A percentile compares a stretch with the other conserved stretches of the same genome.
Evolutionary conservation across 306 rosid genomes (phyloP).

Genomic region (Datisca glomerata): DNA sequence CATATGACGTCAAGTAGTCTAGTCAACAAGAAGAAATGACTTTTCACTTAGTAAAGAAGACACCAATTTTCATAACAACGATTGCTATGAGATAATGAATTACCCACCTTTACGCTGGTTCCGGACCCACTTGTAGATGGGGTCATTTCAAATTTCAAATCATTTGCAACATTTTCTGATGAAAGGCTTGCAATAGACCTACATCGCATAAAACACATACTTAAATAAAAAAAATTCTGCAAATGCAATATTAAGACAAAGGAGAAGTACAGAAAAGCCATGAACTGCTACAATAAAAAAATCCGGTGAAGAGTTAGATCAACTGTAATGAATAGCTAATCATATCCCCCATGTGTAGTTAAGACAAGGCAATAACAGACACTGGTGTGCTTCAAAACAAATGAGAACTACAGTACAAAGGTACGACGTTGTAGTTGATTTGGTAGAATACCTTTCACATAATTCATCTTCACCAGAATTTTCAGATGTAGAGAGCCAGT

Average conservation of each 20-base stretch:
- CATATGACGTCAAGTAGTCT: too few relatives aligned
- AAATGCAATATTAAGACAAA: background rate
- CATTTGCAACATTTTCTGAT: conserved; percentile 47
- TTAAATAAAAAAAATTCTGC: conserved; percentile 4
- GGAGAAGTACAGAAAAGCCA: background rate
- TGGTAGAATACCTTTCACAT: conserved; percentile 43
- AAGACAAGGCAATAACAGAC: too few relatives aligned
- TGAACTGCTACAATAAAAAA: background rate
- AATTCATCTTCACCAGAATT: conserved; percentile 85
- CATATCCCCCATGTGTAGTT: too few relatives aligned
- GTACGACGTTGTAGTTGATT: too few relatives aligned
- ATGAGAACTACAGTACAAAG: too few relatives aligned
- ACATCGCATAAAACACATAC: conserved; percentile 11
- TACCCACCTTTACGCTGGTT: conserved; percentile 46
- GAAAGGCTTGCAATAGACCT: conserved; percentile 53
- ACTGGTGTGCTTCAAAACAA: too few relatives aligned
- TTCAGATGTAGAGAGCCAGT: conserved; percentile 82
- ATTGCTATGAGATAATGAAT: conserved; percentile 10
- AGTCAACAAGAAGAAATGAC: too few relatives aligned
- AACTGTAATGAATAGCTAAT: background rate
- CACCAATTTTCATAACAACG: too few relatives aligned
- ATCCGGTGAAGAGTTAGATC: background rate
- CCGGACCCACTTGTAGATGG: conserved; percentile 52
- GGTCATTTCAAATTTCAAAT: conserved; percentile 27
- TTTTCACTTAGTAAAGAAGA: too few relatives aligned